phyloP scores from a whole-genome alignment of 2,329 filamentous ascomycete species.

The Calonectria hawksworthii region DNA sequence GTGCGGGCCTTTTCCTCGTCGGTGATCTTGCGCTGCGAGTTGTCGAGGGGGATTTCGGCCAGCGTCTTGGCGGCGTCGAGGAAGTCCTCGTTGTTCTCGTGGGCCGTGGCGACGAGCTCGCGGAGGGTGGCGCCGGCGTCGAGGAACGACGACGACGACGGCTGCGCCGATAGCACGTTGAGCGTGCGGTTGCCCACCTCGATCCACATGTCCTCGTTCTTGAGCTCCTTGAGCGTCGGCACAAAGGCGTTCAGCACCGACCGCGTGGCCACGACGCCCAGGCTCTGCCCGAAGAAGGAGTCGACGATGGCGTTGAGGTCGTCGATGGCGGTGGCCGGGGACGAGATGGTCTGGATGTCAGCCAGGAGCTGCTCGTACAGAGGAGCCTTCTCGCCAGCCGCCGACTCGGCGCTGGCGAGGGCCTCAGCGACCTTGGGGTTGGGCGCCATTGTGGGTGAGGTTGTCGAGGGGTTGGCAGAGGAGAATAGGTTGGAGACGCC shows the following conservation, averaged over 20 bases:
- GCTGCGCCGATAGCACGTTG: constrained; percentile 72
- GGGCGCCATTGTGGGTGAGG: constrained; percentile 50
- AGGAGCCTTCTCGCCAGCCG: constrained; percentile 57
- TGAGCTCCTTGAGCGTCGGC: constrained; percentile 70
- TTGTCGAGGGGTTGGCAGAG: constrained; percentile 22
- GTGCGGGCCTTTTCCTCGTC: constrained; percentile 86
- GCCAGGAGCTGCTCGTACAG: constrained; percentile 62
- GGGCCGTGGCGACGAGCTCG: constrained; percentile 84
- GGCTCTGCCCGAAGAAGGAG: constrained; percentile 75
- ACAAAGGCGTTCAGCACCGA: constrained; percentile 79
- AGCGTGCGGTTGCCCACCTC: constrained; percentile 83
- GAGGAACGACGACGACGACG: constrained; percentile 78
- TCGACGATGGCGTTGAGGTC: constrained; percentile 79
- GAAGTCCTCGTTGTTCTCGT: constrained; percentile 88
- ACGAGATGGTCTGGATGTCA: constrained; percentile 57
- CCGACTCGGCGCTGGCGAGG: constrained; percentile 56
- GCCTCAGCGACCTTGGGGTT: constrained; percentile 58
- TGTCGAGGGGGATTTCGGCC: constrained; percentile 89
- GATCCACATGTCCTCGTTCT: constrained; percentile 77
- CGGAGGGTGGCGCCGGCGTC: constrained; percentile 87
- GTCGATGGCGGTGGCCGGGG: constrained; percentile 55
- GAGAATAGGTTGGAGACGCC: not conserved
- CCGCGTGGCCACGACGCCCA: constrained; percentile 83
- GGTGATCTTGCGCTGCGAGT: constrained; percentile 85
- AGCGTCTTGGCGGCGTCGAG: constrained; percentile 82